These are phyloP conservation scores for Rhodotorula sp. DNA, from an alignment of 1,284 basidiomycete genomes.

Conservation along the genomic window DNA sequence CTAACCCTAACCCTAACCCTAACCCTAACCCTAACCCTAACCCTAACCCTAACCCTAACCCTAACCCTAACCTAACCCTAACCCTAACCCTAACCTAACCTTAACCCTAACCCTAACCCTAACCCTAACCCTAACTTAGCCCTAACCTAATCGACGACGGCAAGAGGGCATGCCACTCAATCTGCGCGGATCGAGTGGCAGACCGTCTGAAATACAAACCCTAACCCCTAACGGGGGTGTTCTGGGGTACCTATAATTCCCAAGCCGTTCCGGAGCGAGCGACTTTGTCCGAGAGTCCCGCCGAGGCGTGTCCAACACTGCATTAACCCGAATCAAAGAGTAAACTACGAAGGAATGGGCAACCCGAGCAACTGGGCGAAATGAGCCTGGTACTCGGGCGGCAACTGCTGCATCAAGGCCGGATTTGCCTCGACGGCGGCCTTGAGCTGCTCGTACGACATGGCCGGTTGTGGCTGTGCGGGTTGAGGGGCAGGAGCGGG, in stretches of 20 bases:
- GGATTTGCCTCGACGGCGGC: slow-evolving; percentile 29
- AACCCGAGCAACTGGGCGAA: slow-evolving; percentile 16
- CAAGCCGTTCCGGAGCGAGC: no score
- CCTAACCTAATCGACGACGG: not conserved
- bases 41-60: slow-evolving; percentile 12
- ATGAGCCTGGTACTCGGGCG: slow-evolving; percentile 31
- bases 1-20: slow-evolving; percentile 2
- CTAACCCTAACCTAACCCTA: slow-evolving; percentile 9
- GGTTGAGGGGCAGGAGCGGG: not conserved
- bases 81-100: slow-evolving; percentile 5
- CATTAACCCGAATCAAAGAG: not conserved
- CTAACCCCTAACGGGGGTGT: no score
- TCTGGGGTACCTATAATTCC: no score
- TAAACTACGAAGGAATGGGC: not conserved
- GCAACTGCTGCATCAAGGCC: slow-evolving; percentile 33
- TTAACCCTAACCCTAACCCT: slow-evolving; percentile 9
- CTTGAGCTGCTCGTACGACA: slow-evolving; percentile 33
- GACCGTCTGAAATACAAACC: no score
- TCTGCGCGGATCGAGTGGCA: no score
- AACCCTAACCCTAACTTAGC: not conserved
- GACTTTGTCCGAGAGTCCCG: no score
- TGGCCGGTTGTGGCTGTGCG: slow-evolving; percentile 14
- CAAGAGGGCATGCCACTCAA: no score
- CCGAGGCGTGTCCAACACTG: no score
- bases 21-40: slow-evolving; percentile 8